A percentile compares a stretch with the other conserved stretches of the same genome.
Evolutionary conservation across 1,139 yeast species (phyloP).

Genomic region (Diutina neorugosa): DNA sequence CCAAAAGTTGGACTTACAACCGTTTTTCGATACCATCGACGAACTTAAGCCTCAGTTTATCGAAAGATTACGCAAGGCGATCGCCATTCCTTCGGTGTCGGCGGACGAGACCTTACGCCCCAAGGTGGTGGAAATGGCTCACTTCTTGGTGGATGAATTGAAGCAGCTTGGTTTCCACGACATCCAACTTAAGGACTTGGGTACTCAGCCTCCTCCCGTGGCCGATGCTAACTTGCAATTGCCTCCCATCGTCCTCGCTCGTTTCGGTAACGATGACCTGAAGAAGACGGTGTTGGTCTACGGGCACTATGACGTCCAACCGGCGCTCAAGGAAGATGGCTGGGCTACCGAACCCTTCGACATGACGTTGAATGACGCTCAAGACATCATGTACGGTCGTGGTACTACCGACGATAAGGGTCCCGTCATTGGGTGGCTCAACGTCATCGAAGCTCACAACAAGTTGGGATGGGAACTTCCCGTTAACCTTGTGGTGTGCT

Average conservation of each 20-base stretch:
- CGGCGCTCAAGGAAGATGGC: constrained; percentile 85
- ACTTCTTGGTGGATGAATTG: constrained; percentile 63
- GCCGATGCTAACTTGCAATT: constrained; percentile 50
- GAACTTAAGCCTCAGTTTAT: constrained; percentile 61
- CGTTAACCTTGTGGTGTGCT: constrained; percentile 82
- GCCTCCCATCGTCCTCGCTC: constrained; percentile 88
- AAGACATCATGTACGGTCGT: constrained; percentile 70
- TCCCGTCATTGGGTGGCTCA: constrained; percentile 95
- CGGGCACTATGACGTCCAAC: constrained; percentile 98
- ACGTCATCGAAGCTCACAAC: constrained; percentile 80
- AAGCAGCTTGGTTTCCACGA: constrained; percentile 64
- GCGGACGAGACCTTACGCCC: constrained; percentile 83
- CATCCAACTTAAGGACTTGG: constrained; percentile 71
- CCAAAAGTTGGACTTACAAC: constrained; percentile 15
- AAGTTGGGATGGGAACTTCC: constrained; percentile 82
- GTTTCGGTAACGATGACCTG: constrained; percentile 67
- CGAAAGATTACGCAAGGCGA: constrained; percentile 62
- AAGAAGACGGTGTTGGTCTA: constrained; percentile 85
- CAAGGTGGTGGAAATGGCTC: constrained; percentile 76
- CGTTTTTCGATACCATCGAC: constrained; percentile 49
- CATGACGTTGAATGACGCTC: constrained; percentile 44
- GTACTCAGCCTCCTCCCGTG: constrained; percentile 83
- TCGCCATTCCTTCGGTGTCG: constrained; percentile 90
- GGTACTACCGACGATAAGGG: constrained; percentile 98
- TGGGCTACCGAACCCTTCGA: constrained; percentile 91